phyloP scores from a whole-genome alignment of 2,329 filamentous ascomycete species.

The Elsinoe necatrix region DNA sequence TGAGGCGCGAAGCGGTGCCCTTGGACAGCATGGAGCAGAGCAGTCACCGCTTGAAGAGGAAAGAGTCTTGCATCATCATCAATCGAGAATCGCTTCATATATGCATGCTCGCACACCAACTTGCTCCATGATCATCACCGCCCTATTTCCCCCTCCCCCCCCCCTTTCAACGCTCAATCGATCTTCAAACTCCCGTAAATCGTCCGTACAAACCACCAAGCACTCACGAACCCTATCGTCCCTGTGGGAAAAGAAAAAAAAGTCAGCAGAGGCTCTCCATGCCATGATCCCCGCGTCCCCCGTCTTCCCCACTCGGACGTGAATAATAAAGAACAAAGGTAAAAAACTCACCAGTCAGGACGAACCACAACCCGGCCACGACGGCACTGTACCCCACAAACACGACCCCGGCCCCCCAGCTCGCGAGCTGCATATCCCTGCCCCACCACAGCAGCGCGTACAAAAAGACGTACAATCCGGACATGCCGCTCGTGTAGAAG shows the following conservation, averaged over 20 bases:
- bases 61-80: not conserved
- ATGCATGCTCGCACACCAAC: not conserved
- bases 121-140: not conserved
- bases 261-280: too few species aligned
- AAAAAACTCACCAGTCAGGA: slow-evolving; percentile 79
- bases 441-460: slow-evolving; percentile 89
- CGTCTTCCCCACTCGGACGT: too few species aligned
- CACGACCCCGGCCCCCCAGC: slow-evolving; percentile 75
- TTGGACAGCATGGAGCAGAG: too few species aligned
- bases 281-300: too few species aligned
- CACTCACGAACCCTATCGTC: slow-evolving; percentile 89
- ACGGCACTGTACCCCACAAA: slow-evolving; percentile 90
- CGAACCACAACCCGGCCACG: slow-evolving; percentile 84
- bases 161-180: slow-evolving; percentile 50
- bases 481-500: slow-evolving; percentile 85
- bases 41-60: too few species aligned
- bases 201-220: slow-evolving; percentile 86
- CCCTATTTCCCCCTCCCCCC: not conserved
- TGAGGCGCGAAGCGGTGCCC: too few species aligned
- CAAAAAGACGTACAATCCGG: slow-evolving; percentile 81
- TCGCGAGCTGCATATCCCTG: slow-evolving; percentile 76
- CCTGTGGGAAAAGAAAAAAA: too few species aligned
- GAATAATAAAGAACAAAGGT: too few species aligned
- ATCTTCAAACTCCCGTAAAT: slow-evolving; percentile 99
- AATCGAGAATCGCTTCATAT: not conserved